These are phyloP conservation scores for Scenedesmus sp. DNA, from an alignment of 163 green algal species.

Conservation along the genomic window DNA sequence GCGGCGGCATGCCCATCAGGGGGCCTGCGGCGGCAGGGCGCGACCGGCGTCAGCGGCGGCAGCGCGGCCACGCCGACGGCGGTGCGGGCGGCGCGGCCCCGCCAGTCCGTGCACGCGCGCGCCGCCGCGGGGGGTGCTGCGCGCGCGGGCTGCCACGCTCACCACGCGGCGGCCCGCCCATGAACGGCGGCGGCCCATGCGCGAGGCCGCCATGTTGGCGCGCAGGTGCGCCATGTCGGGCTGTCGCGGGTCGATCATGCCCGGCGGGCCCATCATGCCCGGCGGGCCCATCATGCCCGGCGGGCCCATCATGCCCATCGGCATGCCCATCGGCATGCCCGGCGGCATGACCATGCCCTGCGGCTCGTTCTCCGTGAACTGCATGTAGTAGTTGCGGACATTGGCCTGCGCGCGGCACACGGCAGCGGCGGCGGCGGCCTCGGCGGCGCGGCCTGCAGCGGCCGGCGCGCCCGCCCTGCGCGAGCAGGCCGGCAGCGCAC, in stretches of 20 bases:
- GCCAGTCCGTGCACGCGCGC: no score
- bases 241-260: not conserved
- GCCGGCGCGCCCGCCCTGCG: no score
- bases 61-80: no score
- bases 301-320: slow-evolving; percentile 10
- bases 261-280: slow-evolving; percentile 14
- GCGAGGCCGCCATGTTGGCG: not conserved
- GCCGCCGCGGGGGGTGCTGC: no score
- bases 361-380: slow-evolving; percentile 74
- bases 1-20: slow-evolving; percentile 2
- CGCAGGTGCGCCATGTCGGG: not conserved
- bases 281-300: not conserved
- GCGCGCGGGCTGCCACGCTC: not conserved
- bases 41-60: not conserved
- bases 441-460: no score
- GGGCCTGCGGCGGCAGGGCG: not conserved
- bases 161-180: not conserved
- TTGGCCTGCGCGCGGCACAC: slow-evolving; percentile 75
- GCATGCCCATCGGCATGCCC: no score
- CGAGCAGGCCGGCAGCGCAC: no score
- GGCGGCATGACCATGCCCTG: slow-evolving; percentile 1
- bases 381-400: slow-evolving; percentile 87
- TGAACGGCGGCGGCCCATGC: not conserved
- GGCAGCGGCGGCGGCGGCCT: no score
- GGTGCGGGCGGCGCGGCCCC: no score